These are phyloP conservation scores for Alternaria ethzedia DNA, from an alignment of 2,329 filamentous ascomycete species.

Conservation along the genomic window DNA sequence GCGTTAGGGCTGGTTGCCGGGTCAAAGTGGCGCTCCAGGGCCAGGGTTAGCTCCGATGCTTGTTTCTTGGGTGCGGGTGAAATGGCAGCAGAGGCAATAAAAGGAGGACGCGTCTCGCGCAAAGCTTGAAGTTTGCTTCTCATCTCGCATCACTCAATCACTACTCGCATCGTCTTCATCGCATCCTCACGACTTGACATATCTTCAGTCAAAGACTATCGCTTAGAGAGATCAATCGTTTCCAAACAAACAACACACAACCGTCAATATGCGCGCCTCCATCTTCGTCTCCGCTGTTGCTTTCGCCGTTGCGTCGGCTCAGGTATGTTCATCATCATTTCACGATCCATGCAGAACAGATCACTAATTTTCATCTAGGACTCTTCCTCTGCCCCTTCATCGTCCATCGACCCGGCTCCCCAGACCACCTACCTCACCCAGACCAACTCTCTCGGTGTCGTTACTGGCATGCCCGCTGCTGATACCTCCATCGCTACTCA, in stretches of 20 bases:
- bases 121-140: not conserved
- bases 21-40: constrained; percentile 28
- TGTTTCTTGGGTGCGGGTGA: constrained; percentile 16
- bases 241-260: constrained; percentile 10
- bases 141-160: constrained; percentile 18
- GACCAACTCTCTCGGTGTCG: constrained; percentile 45
- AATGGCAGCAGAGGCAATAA: constrained; percentile 18
- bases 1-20: constrained; percentile 26
- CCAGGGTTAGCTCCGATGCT: constrained; percentile 21
- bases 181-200: constrained; percentile 17
- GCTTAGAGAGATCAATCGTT: constrained; percentile 12
- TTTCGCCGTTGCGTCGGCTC: constrained; percentile 40
- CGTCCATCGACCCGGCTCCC: constrained; percentile 34
- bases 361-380: constrained; percentile 13
- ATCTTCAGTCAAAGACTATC: constrained; percentile 16
- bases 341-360: constrained; percentile 1
- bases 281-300: constrained; percentile 37
- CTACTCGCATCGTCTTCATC: constrained; percentile 9
- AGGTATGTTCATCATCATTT: constrained; percentile 27
- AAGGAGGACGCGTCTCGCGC: constrained; percentile 23
- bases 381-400: not conserved
- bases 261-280: constrained; percentile 40
- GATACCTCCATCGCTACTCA: constrained; percentile 32
- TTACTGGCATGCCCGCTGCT: constrained; percentile 36
- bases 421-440: constrained; percentile 37